Conservation (phyloP, 2,329 filamentous ascomycete genomes). For the Fusarium tricinctum region DNA sequence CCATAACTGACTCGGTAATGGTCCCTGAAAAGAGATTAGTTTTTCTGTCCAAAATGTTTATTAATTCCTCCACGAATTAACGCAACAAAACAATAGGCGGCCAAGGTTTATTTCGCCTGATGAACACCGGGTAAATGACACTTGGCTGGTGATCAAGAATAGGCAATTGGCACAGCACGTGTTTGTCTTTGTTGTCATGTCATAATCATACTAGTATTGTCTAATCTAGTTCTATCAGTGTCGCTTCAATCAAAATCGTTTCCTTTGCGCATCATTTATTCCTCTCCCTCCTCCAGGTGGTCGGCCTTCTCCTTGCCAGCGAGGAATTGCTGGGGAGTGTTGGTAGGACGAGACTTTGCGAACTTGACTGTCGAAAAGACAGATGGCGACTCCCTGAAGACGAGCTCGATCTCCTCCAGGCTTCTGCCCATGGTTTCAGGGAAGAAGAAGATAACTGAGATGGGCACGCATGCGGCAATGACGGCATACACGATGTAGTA, state of each 20-base stretch:
- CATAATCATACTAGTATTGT: conserved; percentile 35
- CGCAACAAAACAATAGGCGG: neutral
- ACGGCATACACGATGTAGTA: conserved; percentile 61
- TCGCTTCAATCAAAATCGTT: conserved; percentile 22
- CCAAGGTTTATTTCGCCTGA: conserved; percentile 5
- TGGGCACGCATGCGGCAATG: conserved; percentile 60
- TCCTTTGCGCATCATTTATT: conserved; percentile 23
- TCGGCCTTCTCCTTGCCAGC: conserved; percentile 29
- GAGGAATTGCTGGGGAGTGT: conserved; percentile 32
- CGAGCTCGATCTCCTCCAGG: conserved; percentile 50
- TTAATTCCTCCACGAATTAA: conserved; percentile 33
- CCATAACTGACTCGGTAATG: conserved; percentile 19
- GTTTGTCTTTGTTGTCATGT: conserved; percentile 14
- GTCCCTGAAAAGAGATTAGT: conserved; percentile 19
- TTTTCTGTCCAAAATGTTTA: conserved; percentile 8
- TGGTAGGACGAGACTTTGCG: conserved; percentile 30
- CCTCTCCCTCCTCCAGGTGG: conserved; percentile 23
- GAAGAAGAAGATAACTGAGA: conserved; percentile 56
- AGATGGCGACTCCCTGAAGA: conserved; percentile 44
- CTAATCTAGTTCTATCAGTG: conserved; percentile 21
- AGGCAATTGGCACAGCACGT: neutral
- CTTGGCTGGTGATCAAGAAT: conserved; percentile 4
- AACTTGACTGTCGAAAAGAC: conserved; percentile 39
- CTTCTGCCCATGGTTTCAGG: conserved; percentile 55
- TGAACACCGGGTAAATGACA: conserved; percentile 20